Evolutionary conservation across 1,284 basidiomycete species (phyloP).

Genomic region (Stygiomarasmius scandens): DNA sequence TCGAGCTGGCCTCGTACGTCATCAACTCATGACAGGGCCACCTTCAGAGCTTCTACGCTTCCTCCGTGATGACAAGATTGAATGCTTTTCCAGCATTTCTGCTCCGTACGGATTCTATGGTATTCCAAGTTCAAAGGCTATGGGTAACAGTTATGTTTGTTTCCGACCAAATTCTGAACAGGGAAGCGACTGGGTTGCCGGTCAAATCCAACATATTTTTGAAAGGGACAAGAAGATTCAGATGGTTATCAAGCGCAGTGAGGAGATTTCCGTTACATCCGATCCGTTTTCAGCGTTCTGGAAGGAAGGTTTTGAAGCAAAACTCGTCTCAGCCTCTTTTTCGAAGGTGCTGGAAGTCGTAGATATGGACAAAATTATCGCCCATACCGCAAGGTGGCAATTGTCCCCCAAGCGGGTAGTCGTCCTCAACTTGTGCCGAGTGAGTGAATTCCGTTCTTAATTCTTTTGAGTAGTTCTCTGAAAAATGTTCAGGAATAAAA

Average conservation of each 20-base stretch:
- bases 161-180: not conserved
- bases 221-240: not conserved
- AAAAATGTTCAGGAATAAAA: too few relatives aligned
- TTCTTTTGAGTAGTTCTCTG: too few relatives aligned
- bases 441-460: too few relatives aligned
- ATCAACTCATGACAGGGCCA: not conserved
- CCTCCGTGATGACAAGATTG: not conserved
- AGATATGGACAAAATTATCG: not conserved
- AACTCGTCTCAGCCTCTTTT: slow-evolving; percentile 5
- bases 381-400: slow-evolving; percentile 9
- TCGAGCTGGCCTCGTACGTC: not conserved
- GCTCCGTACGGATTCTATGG: slow-evolving; percentile 1
- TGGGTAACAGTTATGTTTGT: slow-evolving; percentile 2
- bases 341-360: not conserved
- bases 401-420: not conserved
- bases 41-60: not conserved
- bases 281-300: slow-evolving; percentile 6
- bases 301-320: slow-evolving; percentile 3
- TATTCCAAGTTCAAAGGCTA: not conserved
- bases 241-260: not conserved
- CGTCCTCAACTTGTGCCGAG: not conserved
- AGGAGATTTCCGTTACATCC: not conserved
- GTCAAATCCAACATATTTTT: slow-evolving; percentile 7
- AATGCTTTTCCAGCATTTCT: not conserved
- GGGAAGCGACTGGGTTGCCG: slow-evolving; percentile 4